phyloP scores from a whole-genome alignment of 805 yeast genomes.

The Cyberlindnera petersonii region DNA sequence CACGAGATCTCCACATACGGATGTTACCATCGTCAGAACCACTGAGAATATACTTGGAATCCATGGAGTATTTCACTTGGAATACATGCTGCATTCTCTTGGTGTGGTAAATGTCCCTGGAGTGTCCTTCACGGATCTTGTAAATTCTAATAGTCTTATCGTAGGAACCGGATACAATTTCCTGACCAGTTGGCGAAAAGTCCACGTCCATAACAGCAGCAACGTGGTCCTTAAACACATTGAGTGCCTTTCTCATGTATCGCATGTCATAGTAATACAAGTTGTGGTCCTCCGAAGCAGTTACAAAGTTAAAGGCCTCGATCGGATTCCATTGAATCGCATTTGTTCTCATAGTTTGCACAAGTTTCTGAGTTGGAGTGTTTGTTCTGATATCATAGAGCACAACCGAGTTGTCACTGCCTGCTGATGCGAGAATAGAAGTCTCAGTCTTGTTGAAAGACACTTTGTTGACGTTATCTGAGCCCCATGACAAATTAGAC shows the following conservation, averaged over 20 bases:
- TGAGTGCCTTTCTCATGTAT: slow-evolving; percentile 73
- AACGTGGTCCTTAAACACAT: slow-evolving; percentile 92
- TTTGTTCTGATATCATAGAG: slow-evolving; percentile 87
- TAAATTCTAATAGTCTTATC: slow-evolving; percentile 88
- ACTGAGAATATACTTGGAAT: slow-evolving; percentile 76
- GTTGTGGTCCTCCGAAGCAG: slow-evolving; percentile 93
- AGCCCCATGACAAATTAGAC: slow-evolving; percentile 89
- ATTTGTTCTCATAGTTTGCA: slow-evolving; percentile 78
- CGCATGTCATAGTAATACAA: slow-evolving; percentile 96
- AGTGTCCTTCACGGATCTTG: slow-evolving; percentile 77
- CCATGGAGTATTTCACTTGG: slow-evolving; percentile 81
- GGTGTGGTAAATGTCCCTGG: slow-evolving; percentile 93
- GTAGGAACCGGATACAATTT: slow-evolving; percentile 90
- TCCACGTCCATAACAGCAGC: slow-evolving; percentile 94
- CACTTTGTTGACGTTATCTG: slow-evolving; percentile 81
- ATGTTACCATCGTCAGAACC: slow-evolving; percentile 98
- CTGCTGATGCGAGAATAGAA: slow-evolving; percentile 76
- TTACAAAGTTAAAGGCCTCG: slow-evolving; percentile 92
- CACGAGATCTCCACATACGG: slow-evolving; percentile 86
- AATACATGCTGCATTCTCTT: slow-evolving; percentile 96
- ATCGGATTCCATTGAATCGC: slow-evolving; percentile 94
- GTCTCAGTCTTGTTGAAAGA: slow-evolving; percentile 89
- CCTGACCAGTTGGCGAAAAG: slow-evolving; percentile 96
- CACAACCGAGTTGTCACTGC: slow-evolving; percentile 86
- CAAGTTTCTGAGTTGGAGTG: slow-evolving; percentile 88